Base-by-base conservation (phyloP, 2,329 filamentous ascomycete genomes). In the Trichophyton simii region DNA sequence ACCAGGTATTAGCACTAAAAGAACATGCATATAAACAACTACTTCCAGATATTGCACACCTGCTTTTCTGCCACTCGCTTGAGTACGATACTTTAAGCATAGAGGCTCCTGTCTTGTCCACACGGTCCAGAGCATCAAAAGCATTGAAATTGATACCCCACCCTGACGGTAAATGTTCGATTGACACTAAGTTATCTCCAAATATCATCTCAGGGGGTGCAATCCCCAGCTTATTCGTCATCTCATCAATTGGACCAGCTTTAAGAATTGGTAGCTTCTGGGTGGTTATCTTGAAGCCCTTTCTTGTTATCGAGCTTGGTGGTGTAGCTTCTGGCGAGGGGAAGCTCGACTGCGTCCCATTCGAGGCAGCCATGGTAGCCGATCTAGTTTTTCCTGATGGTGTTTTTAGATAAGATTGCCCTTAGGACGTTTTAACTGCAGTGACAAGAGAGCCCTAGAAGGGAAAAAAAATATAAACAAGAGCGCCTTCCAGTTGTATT, bases 201-300 rank as follows among this genome's bases (percentile, higher is more conserved):
- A 99, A 99, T 66, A 99, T 99, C 94, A 99, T 99, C 78, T 99
- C 94, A 7, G 94, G 94, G 46, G 92, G 84, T 18, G 92, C 85
- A 71, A 99, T 96, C 34, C 86, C 86, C 60, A 99, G 81, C 65
- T 83, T 84, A 62, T 81, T 80, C 46, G 86, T 86, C 84, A 99
- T 89, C 42, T 83, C 83, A 71, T 96, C 91, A 71, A 99, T 97
- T 58, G 91, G 88, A 4, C 83, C 88, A 54, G 91, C 85, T 75
- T 96, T 96, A 68, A 95, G 87, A 73, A 99, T 99, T 65, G 94
- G 94, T 58, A 94, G 85, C 78, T 96, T 96, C 72, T 90, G 87
- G 60, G 89, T 89, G 31, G 83, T 83, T 73, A 97, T 86, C 68
- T 78, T 82, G 79, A 92, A 95, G 69, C 80, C 81, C 65, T 81